Conservation (phyloP, 352 stramenopile genomes). For the Phytophthora multivora region DNA sequence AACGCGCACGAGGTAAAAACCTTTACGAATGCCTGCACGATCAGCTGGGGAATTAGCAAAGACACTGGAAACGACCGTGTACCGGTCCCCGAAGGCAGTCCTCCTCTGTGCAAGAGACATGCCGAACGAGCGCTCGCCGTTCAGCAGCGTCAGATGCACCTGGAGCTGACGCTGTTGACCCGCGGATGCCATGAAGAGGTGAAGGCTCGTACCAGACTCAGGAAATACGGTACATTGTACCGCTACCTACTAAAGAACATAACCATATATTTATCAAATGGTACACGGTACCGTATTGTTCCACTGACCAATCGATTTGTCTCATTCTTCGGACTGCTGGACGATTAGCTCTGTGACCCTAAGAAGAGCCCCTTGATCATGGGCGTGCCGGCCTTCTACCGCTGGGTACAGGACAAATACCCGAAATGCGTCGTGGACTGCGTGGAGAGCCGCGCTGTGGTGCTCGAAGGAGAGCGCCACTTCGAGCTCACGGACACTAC, state of each 20-base stretch:
- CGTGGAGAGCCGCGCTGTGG: constrained; percentile 66
- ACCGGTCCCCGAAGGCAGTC: constrained; percentile 22
- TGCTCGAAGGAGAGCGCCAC: constrained; percentile 82
- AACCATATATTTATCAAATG: too few relatives aligned
- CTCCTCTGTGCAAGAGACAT: constrained; percentile 64
- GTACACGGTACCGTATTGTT: constrained; percentile 9
- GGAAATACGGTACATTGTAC: not conserved
- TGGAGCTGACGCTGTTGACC: constrained; percentile 23
- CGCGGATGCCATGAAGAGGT: constrained; percentile 12
- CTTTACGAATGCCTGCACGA: constrained; percentile 59
- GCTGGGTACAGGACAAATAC: constrained; percentile 99
- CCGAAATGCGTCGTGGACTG: constrained; percentile 96
- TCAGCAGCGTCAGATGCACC: constrained; percentile 48
- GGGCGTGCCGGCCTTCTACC: constrained; percentile 99
- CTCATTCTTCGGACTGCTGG: constrained; percentile 9
- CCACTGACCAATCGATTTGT: constrained; percentile 34
- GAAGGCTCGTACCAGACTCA: constrained; percentile 10
- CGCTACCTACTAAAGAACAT: too few relatives aligned
- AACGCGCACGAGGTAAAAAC: constrained; percentile 29
- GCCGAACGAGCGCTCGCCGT: constrained; percentile 64
- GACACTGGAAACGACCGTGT: constrained; percentile 59
- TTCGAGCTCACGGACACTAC: constrained; percentile 82
- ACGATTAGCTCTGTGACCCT: not conserved
- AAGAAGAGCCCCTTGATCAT: constrained; percentile 52
- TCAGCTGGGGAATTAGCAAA: constrained; percentile 57